phyloP scores from a whole-genome alignment of 2,329 filamentous ascomycete genomes.

The Claviceps purpurea region DNA sequence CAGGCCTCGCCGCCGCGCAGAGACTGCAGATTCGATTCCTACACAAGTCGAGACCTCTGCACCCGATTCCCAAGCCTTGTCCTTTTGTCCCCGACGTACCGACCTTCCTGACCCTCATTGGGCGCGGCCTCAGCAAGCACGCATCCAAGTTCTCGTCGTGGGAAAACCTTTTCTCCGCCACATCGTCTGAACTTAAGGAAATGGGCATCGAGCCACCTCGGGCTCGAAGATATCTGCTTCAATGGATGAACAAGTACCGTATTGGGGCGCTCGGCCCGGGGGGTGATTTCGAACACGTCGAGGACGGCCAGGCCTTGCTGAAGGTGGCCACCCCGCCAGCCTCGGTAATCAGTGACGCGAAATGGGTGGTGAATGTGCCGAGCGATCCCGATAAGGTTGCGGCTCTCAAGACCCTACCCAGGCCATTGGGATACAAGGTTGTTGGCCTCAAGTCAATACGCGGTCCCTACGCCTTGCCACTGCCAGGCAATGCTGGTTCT shows the following conservation, averaged over 20 bases:
- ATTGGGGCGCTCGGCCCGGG: constrained; percentile 67
- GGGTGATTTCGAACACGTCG: constrained; percentile 65
- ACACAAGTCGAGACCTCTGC: constrained; percentile 26
- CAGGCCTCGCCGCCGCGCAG: constrained; percentile 22
- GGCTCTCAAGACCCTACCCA: constrained; percentile 10
- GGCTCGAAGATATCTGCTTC: constrained; percentile 67
- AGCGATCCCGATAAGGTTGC: constrained; percentile 20
- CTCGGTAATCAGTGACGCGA: constrained; percentile 28
- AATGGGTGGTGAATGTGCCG: constrained; percentile 43
- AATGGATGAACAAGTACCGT: constrained; percentile 77
- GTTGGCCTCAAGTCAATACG: constrained; percentile 54
- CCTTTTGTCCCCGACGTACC: constrained; percentile 74
- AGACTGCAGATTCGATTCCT: constrained; percentile 29
- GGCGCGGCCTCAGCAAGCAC: constrained; percentile 72
- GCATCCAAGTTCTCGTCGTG: constrained; percentile 78
- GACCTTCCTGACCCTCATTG: constrained; percentile 85
- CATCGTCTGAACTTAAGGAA: constrained; percentile 63
- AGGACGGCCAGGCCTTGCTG: constrained; percentile 38
- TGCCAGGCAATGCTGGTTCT: constrained; percentile 53
- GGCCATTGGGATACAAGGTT: constrained; percentile 44
- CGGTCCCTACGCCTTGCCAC: constrained; percentile 58
- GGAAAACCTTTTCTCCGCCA: constrained; percentile 78
- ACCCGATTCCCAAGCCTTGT: constrained; percentile 52
- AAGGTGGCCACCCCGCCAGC: constrained; percentile 30
- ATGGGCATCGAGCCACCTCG: constrained; percentile 79